Evolutionary conservation across 257 asterid species (phyloP).

Genomic region (Ilex aquifolium): DNA sequence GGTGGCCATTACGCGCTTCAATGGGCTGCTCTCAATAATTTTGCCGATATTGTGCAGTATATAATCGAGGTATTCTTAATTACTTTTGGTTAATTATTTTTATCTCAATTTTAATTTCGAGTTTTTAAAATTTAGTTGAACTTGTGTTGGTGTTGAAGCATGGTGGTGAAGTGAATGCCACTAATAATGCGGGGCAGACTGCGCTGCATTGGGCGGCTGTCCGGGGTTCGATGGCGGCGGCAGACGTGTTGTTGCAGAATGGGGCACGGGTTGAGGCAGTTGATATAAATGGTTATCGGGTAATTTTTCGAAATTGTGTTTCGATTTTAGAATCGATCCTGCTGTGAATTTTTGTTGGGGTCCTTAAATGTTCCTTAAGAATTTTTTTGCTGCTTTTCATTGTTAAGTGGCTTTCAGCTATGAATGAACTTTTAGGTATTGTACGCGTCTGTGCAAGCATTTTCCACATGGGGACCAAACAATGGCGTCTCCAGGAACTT

Average conservation of each 20-base stretch:
- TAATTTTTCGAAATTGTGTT: slow-evolving; percentile 19
- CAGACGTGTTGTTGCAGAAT: slow-evolving; percentile 79
- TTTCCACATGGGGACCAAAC: no score
- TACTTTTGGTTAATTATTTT: background rate
- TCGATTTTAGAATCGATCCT: background rate
- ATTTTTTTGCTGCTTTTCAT: no score
- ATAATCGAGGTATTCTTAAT: slow-evolving; percentile 47
- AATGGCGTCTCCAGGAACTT: no score
- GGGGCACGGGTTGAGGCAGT: slow-evolving; percentile 90
- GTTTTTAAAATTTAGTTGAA: background rate
- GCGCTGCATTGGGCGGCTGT: slow-evolving; percentile 98
- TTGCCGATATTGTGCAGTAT: slow-evolving; percentile 57
- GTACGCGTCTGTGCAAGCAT: no score
- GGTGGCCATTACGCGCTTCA: slow-evolving; percentile 82
- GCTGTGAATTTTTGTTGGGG: no score
- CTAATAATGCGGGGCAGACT: slow-evolving; percentile 74
- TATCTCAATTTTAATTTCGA: slow-evolving; percentile 5
- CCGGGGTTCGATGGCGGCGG: slow-evolving; percentile 82
- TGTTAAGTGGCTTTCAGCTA: no score
- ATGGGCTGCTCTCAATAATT: slow-evolving; percentile 94
- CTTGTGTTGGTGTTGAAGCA: slow-evolving; percentile 29
- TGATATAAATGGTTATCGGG: slow-evolving; percentile 88
- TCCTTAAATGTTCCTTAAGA: no score
- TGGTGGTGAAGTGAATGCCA: slow-evolving; percentile 76
- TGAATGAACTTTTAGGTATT: no score